Conservation (phyloP, 257 asterid species). For the Solanum etuberosum region DNA sequence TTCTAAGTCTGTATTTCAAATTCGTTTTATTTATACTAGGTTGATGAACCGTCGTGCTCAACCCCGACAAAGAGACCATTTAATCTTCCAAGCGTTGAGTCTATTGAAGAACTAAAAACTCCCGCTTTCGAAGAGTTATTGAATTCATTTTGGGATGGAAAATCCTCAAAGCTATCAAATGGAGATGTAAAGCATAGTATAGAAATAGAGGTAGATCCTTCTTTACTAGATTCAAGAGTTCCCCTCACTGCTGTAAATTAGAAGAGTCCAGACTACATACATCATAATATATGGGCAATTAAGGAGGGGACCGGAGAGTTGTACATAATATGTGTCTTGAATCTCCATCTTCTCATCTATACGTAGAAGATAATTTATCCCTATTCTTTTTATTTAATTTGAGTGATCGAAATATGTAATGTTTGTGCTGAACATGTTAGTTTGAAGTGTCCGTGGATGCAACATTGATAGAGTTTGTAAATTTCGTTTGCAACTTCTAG, state of each 20-base stretch:
- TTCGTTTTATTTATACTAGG: conserved; percentile 21
- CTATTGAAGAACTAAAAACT: conserved; percentile 81
- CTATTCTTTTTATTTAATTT: background rate
- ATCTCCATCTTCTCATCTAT: background rate
- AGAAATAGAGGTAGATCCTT: conserved; percentile 47
- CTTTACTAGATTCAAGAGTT: conserved; percentile 55
- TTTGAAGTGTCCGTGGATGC: background rate
- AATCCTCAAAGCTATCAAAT: conserved; percentile 58
- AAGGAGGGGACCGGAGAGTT: background rate
- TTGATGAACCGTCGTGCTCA: conserved; percentile 88
- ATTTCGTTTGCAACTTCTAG: background rate
- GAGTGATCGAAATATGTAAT: background rate
- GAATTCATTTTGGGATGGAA: conserved; percentile 70
- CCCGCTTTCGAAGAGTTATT: conserved; percentile 76
- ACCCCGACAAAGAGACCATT: conserved; percentile 64
- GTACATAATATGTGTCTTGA: background rate
- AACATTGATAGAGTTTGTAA: background rate
- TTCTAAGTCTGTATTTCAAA: background rate
- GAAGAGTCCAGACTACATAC: background rate
- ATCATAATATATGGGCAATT: background rate
- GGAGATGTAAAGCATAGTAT: conserved; percentile 57
- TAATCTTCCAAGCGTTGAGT: conserved; percentile 60
- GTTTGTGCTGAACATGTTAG: background rate
- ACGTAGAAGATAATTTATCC: background rate
- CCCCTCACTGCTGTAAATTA: conserved; percentile 71